Percentiles rank a stretch among this genome's conserved stretches.
Conservation (phyloP, 179 eudicot genomes). For the Actinidia arguta region DNA sequence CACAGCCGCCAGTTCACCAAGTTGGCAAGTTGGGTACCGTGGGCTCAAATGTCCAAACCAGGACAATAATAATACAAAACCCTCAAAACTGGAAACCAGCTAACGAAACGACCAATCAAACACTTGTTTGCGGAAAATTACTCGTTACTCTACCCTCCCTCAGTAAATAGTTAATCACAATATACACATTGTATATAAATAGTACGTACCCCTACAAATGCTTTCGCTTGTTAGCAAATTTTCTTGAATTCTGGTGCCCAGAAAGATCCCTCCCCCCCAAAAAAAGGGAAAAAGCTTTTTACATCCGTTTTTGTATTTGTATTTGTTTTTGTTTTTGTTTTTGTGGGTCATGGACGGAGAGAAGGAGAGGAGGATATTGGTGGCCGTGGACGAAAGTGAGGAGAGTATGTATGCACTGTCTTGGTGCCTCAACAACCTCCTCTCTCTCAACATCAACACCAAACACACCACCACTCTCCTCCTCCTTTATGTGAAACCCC, state of each 20-base stretch:
- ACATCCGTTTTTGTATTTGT: no score
- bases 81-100: not conserved
- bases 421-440: slow-evolving; percentile 72
- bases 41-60: not conserved
- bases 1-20: no score
- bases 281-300: no score
- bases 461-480: slow-evolving; percentile 43
- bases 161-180: not conserved
- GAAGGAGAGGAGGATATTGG: slow-evolving; percentile 55
- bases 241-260: not conserved
- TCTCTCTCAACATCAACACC: slow-evolving; percentile 31
- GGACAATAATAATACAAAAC: not conserved
- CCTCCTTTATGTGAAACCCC: slow-evolving; percentile 85
- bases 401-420: slow-evolving; percentile 92
- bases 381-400: slow-evolving; percentile 84
- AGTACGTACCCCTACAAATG: not conserved
- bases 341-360: slow-evolving; percentile 8
- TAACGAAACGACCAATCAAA: no score
- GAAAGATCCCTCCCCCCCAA: not conserved
- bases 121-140: no score
- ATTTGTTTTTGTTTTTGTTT: not conserved
- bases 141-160: no score
- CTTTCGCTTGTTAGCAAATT: not conserved
- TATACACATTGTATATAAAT: not conserved
- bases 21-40: no score